Base-by-base conservation (phyloP, 2,329 filamentous ascomycete genomes). In the Stenocarpella maydis region DNA sequence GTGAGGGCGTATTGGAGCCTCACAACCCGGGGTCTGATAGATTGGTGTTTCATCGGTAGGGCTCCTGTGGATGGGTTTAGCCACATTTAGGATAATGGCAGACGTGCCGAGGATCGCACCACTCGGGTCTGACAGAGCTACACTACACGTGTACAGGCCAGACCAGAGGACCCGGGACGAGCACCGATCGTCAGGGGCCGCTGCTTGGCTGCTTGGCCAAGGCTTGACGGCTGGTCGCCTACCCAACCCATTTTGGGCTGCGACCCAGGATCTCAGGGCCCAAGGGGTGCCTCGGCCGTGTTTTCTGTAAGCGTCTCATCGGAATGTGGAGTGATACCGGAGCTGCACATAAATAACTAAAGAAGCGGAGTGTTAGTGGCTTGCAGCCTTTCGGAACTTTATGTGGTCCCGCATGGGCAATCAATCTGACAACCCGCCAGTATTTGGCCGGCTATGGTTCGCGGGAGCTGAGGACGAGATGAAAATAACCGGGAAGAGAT, bases 111-210 rank as follows among this genome's bases (percentile, higher is more conserved):
- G 55, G 55, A 61, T 61, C 47, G 41, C 55, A 61, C 55, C 55
- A 61, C 55, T 61, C 55, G 47, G 55, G 39, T 34, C 34, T 61
- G 55, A 61, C 55, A 47, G 55, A 45, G 55, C 55, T 24, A 45
- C n/a, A n/a, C n/a, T n/a, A n/a, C n/a, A n/a, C n/a, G n/a, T n/a
- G n/a, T n/a, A n/a, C 39, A 31, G 24, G 14, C 39, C 55, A 60
- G 39, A 45, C 55, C 55, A 60, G 9, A 3, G 39, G 55, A 45
- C 26, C 47, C 55, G 19, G 41, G 55, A 61, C 55, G 55, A 47
- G 41, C 55, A 41, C 55, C 55, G 55, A 61, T 61, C 55, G 55
- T 61, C 55, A 61, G 55, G 55, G 55, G 47, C 55, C 41, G 55
- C 41, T 17, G 39, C 41, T 31, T 17, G 53, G 55, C 41, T 17